Base-by-base conservation (phyloP, 306 rosid species). In the Echinosophora koreensis region DNA sequence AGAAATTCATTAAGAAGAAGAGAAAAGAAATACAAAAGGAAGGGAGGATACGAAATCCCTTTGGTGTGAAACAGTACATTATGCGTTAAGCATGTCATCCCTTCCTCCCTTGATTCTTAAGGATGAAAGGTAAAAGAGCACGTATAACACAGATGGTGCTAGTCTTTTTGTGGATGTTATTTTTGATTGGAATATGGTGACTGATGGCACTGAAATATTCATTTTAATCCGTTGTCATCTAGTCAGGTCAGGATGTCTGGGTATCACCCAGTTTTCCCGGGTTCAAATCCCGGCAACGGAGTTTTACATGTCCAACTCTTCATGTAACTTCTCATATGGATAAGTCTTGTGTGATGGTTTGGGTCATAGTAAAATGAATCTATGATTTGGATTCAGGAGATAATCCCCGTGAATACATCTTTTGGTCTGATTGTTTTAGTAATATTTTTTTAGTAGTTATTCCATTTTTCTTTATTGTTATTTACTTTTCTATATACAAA, bases 201-300 rank as follows among this genome's bases (percentile, higher is more conserved):
- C 60, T 74, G 63, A 62, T 79, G 84, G 35, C 70, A 74, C 74
- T 68, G 9, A 51, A 15, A 44, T 62, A 17, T 59, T 4, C 37
- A 65, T 69, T 79, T 70, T 50, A 55, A 71, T 81, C 90, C 49
- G 80, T 82, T 86, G 89, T 85, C 88, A 81, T 92, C 90, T 87
- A 84, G 86, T 81, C 82, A 18, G 84, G 93, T 82, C 84, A 85
- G 85, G 86, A 87, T 84, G 89, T 74, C 88, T 88, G 89, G 91
- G 90, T 82, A 72, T 67, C 50, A 35, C 84, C 88, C 87, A 85
- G 82, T 85, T 86, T 80, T 86, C 88, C 89, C 37, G 80, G 89
- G 91, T 92, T 90, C 95, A 85, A 87, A 84, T 90, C 91, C 88
- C 71, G 74, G 88, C 85, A 84, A 78, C 61, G 61, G 89, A 80